Conservation (phyloP, 177 flowering plant genomes). For the Vitis hybrid region DNA sequence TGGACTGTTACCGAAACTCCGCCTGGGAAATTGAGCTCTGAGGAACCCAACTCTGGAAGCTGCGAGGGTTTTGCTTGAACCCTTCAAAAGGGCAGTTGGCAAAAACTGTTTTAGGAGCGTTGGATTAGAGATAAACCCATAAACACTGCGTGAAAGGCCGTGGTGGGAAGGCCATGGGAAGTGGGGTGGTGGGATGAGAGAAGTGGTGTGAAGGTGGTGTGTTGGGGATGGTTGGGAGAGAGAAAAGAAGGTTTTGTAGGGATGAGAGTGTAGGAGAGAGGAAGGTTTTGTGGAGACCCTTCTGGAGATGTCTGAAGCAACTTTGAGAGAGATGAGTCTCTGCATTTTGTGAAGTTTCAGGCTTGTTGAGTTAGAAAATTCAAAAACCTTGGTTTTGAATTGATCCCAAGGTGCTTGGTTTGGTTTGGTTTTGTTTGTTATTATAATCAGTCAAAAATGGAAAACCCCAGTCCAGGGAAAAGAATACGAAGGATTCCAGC, state of each 20-base stretch:
- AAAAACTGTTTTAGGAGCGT: conserved; percentile 16
- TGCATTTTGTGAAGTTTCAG: conserved; percentile 26
- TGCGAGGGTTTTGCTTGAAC: conserved; percentile 10
- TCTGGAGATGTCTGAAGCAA: conserved; percentile 20
- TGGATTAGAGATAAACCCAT: conserved; percentile 27
- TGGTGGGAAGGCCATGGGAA: conserved; percentile 23
- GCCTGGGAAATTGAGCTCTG: conserved; percentile 18
- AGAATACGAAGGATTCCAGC: no score
- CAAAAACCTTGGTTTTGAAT: no score
- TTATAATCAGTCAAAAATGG: no score
- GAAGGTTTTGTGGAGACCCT: conserved; percentile 12
- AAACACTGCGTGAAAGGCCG: conserved; percentile 9
- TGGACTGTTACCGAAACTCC: conserved; percentile 4
- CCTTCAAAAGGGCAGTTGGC: conserved; percentile 27
- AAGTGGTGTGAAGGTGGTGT: conserved; percentile 9
- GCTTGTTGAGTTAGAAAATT: no score
- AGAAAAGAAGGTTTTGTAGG: conserved; percentile 17
- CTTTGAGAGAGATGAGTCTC: conserved; percentile 26
- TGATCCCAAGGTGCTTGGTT: no score
- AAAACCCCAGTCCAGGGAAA: no score
- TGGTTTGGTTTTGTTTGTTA: no score
- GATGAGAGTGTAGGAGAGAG: conserved; percentile 13
- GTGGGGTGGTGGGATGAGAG: conserved; percentile 13
- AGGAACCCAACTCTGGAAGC: conserved; percentile 21
- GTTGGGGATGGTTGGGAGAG: conserved; percentile 13